Evolutionary conservation across 1,284 basidiomycete species (phyloP), one percentile per base, ranked within the genome.

Genomic region (Lignosus rhinocerotis): DNA sequence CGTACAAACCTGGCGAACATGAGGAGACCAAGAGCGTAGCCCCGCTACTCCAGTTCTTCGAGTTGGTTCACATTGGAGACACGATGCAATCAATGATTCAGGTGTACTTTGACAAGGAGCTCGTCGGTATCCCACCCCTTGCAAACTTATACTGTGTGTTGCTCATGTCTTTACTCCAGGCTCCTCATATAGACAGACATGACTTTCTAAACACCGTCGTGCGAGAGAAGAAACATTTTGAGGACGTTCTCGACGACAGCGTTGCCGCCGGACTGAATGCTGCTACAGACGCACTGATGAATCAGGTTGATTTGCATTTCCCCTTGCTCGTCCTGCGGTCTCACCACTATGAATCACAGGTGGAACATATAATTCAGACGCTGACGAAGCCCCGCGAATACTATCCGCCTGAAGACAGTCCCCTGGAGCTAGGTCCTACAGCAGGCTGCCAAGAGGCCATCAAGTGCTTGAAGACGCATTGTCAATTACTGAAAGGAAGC

Each of bases 51-150:
- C 95, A 98, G 73, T 99, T 99, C 75, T 98, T 99, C 67, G 96
- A 98, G 77, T 80, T 99, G 16, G 96, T 97, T 0, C 96, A 99
- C 76, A 81, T 98, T 16, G 97, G 94, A 0, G 96, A 99, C 72
- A 99, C 94, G 17, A 98, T 99, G 51, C 93, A 96, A 75, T 93
- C 91, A 31, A 97, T 99, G 88, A 87, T 97, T 2, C 94, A 98
- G 66, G 96, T 98, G 1, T 99, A 96, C 74, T 99, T 96, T 70
- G 95, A 98, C 69, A 96, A 96, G 70, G 96, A 97, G 69, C 78
- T 98, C 70, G 92, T 91, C 55, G 31, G 80, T 63, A 14, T 25
- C 19, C 49, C 34, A 31, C n/a, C 3, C 2, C 21, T 7, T 7
- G 32, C n/a, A 17, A 43, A 9, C 9, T 8, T 21, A 14, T 38